phyloP scores from a whole-genome alignment of 2,329 filamentous ascomycete genomes.

The Penicillium decumbens region DNA sequence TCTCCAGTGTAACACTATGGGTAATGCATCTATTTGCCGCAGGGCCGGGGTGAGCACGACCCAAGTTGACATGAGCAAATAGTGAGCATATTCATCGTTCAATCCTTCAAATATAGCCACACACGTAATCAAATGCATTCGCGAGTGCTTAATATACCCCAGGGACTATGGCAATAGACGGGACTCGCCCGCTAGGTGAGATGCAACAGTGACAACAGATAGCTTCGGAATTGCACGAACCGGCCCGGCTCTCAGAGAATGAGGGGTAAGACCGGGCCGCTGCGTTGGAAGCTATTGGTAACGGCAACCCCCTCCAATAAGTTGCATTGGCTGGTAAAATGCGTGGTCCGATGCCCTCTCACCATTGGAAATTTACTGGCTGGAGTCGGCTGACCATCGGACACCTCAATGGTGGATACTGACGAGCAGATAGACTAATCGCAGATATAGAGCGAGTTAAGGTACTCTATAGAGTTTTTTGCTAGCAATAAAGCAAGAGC shows the following conservation, averaged over 20 bases:
- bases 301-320: not conserved
- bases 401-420: constrained; percentile 1
- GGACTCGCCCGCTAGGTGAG: not conserved
- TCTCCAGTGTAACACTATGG: too few species aligned
- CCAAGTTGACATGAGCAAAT: too few species aligned
- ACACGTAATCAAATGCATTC: too few species aligned
- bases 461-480: not conserved
- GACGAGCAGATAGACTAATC: not conserved
- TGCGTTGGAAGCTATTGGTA: not conserved
- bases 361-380: constrained; percentile 16
- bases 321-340: constrained; percentile 3
- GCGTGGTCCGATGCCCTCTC: constrained; percentile 8
- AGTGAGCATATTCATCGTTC: too few species aligned
- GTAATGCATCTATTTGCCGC: too few species aligned
- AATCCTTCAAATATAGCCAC: too few species aligned
- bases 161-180: not conserved
- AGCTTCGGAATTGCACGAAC: not conserved
- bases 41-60: too few species aligned
- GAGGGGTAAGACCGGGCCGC: not conserved
- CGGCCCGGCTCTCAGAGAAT: not conserved
- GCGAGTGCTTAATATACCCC: not conserved
- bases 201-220: not conserved
- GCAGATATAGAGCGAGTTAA: too few species aligned
- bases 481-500: not conserved
- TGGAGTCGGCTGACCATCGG: constrained; percentile 8